Evolutionary conservation across 2,329 filamentous ascomycete species (phyloP).

Genomic region (Whalleya microplaca): DNA sequence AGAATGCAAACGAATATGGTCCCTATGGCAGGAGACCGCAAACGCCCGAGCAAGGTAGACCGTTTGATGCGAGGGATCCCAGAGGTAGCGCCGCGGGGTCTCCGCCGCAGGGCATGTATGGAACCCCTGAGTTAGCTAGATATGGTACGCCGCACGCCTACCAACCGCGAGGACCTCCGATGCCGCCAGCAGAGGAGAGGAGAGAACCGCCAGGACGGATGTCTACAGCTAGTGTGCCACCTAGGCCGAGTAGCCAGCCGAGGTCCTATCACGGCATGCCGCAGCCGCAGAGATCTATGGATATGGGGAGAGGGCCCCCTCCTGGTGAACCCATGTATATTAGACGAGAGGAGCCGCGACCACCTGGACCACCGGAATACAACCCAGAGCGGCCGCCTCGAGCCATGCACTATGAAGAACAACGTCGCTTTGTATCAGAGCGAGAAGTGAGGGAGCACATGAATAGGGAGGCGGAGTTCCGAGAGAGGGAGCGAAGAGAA

Average conservation of each 20-base stretch:
- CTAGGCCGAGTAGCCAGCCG: conserved; percentile 56
- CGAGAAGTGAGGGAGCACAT: conserved; percentile 44
- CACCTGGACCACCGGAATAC: conserved; percentile 49
- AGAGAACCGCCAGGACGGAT: conserved; percentile 43
- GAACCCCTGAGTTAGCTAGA: conserved; percentile 60
- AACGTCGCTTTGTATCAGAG: conserved; percentile 54
- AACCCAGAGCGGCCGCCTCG: conserved; percentile 53
- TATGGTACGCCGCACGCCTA: conserved; percentile 64
- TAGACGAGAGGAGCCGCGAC: conserved; percentile 53
- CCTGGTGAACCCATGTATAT: conserved; percentile 48
- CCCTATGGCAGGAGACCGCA: conserved; percentile 66
- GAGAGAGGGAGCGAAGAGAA: conserved; percentile 50
- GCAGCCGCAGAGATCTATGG: conserved; percentile 50
- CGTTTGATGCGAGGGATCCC: conserved; percentile 51
- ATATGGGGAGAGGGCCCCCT: conserved; percentile 46
- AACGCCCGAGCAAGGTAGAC: conserved; percentile 70
- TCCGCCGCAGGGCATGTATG: conserved; percentile 52
- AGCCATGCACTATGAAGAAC: conserved; percentile 57
- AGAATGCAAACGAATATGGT: conserved; percentile 58
- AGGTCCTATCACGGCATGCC: conserved; percentile 52
- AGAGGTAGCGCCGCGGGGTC: conserved; percentile 52
- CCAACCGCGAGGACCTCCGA: conserved; percentile 52
- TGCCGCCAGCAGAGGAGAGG: conserved; percentile 50
- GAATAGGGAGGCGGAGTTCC: conserved; percentile 46
- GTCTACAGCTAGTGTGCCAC: conserved; percentile 43